Evolutionary conservation across 148 eudicot genomes (phyloP).

Genomic region (Vaccinium macrocarpon): DNA sequence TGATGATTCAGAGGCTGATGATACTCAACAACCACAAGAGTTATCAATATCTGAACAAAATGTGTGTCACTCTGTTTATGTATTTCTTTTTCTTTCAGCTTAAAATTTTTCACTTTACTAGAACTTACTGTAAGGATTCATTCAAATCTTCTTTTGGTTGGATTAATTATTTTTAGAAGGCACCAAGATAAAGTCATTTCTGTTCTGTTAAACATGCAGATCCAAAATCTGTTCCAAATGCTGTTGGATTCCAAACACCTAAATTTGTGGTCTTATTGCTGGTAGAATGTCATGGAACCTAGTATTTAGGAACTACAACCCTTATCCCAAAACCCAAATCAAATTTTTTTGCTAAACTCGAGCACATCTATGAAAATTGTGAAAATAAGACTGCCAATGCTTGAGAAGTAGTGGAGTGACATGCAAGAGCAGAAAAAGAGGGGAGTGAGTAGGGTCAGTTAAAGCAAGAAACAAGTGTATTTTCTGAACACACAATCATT

Average conservation of each 20-base stretch:
- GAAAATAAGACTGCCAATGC: too few relatives aligned
- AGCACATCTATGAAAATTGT: too few relatives aligned
- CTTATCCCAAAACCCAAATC: background rate
- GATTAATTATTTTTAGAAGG: background rate
- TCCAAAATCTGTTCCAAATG: background rate
- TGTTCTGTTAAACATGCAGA: background rate
- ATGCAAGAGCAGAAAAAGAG: too few relatives aligned
- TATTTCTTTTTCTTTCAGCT: background rate
- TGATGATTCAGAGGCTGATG: conserved; percentile 20
- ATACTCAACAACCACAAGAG: conserved; percentile 17
- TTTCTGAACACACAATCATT: background rate
- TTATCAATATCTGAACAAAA: conserved; percentile 8
- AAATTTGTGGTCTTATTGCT: background rate
- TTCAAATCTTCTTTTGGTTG: background rate
- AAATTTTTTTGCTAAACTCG: background rate
- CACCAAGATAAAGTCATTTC: background rate
- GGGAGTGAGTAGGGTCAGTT: too few relatives aligned
- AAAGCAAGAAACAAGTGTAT: background rate
- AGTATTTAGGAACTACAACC: background rate
- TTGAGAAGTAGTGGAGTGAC: too few relatives aligned
- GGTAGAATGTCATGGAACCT: background rate
- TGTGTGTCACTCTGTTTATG: background rate
- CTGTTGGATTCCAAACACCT: conserved; percentile 3
- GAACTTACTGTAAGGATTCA: background rate
- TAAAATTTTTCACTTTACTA: background rate